A percentile compares a stretch with the other conserved stretches of the same genome.
These are phyloP conservation scores for Lobosporangium transversale DNA, from an alignment of 192 early-diverging fungal species.

Conservation along the genomic window DNA sequence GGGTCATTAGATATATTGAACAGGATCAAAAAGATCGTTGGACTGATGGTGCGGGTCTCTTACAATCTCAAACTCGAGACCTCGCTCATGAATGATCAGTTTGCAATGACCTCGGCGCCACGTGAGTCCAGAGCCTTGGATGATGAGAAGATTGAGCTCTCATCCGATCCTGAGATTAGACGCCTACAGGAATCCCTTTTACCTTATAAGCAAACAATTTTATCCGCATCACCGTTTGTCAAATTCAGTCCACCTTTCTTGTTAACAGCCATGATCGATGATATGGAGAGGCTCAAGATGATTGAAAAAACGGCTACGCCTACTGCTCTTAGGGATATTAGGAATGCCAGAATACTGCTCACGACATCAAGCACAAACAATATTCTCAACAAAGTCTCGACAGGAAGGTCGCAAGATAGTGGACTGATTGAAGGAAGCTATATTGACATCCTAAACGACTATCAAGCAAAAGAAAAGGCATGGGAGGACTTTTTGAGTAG, in stretches of 20 bases:
- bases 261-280: slow-evolving; percentile 69
- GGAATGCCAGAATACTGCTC: slow-evolving; percentile 34
- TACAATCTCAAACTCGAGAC: slow-evolving; percentile 92
- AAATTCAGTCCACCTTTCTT: slow-evolving; percentile 87
- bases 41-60: slow-evolving; percentile 85
- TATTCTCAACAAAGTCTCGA: slow-evolving; percentile 27
- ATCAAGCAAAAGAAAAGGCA: slow-evolving; percentile 54
- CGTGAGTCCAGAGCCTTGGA: slow-evolving; percentile 16
- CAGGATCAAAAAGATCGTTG: slow-evolving; percentile 83
- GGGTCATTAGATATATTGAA: slow-evolving; percentile 70
- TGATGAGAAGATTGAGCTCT: slow-evolving; percentile 28
- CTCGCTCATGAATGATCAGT: slow-evolving; percentile 80
- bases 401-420: slow-evolving; percentile 51
- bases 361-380: slow-evolving; percentile 17
- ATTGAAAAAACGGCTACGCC: slow-evolving; percentile 41
- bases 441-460: slow-evolving; percentile 57
- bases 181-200: slow-evolving; percentile 57
- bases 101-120: slow-evolving; percentile 62
- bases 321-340: slow-evolving; percentile 31
- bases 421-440: slow-evolving; percentile 54
- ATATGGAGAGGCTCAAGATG: slow-evolving; percentile 59
- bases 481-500: slow-evolving; percentile 68
- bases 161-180: slow-evolving; percentile 39
- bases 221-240: slow-evolving; percentile 92
- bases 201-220: slow-evolving; percentile 73